Base-by-base conservation (phyloP, 2,329 filamentous ascomycete species). In the Pseudogymnoascus sp. region DNA sequence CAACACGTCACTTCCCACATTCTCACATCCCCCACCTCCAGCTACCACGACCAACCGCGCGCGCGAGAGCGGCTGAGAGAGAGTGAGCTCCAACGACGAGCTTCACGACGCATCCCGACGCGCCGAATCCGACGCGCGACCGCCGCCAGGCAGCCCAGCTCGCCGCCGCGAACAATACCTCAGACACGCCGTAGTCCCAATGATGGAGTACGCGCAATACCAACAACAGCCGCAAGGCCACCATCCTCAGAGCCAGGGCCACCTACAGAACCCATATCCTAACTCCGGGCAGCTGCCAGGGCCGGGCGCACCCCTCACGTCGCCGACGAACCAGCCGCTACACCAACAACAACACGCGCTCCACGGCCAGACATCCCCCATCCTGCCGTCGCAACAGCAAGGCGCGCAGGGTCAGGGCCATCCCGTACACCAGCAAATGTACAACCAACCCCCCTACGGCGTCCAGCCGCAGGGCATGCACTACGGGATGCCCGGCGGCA, bases 161-260 rank as follows among this genome's bases (percentile, higher is more conserved):
- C 64, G 70, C 71, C 70, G 70, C 62, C 67, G 70, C 65, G 65
- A 64, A 68, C 65, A 64, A 66, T 66, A 69, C 69, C 69, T 70
- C 64, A 16, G 66, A 59, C 66, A 70, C 68, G 16, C 38, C 38
- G 38, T 21, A 69, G 68, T 68, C 71, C 72, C 68, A 72, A 88
- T 82, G 78, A 90, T 90, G 87, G 87, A 90, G 78, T 90, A 89
- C 80, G 83, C 85, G 75, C 85, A 87, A 78, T 89, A 90, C 74
- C 85, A 87, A 73, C 86, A 85, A 76, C 82, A 86, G 76, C 80
- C 84, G 70, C 78, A 78, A 71, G 76, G 74, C 75, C 86, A 88
- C 76, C 85, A 85, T 74, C 79, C 84, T 65, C 86, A 88, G 74
- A 79, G 79, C 29, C 76, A 80, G 66, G 78, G 80, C 64, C 82